A percentile compares a stretch with the other conserved stretches of the same genome.
These are phyloP conservation scores for Fusarium decemcellulare DNA, from an alignment of 2,329 filamentous ascomycete genomes.

Conservation along the genomic window DNA sequence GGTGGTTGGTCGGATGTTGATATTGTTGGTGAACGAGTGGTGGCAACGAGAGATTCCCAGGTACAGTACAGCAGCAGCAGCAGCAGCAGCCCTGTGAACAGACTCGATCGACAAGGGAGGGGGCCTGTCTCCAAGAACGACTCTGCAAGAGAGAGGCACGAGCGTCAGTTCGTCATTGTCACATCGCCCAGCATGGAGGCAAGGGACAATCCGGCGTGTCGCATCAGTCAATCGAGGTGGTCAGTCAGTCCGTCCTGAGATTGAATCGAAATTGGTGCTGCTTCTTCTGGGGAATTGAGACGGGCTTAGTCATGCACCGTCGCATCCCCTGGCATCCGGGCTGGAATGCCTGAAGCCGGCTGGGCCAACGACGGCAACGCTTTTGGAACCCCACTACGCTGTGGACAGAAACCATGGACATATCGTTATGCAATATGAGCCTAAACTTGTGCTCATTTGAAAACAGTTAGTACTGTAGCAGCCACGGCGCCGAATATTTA, in stretches of 20 bases:
- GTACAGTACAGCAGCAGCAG: no score
- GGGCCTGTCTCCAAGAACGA: not conserved
- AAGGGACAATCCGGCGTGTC: slow-evolving; percentile 6
- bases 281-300: not conserved
- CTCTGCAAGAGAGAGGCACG: not conserved
- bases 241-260: slow-evolving; percentile 17
- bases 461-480: no score
- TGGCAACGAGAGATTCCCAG: not conserved
- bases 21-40: not conserved
- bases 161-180: slow-evolving; percentile 17
- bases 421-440: not conserved
- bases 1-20: no score
- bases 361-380: slow-evolving; percentile 15
- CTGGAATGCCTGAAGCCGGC: slow-evolving; percentile 12
- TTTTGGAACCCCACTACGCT: slow-evolving; percentile 15
- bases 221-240: no score
- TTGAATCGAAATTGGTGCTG: slow-evolving; percentile 1
- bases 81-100: not conserved
- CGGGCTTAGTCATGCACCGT: slow-evolving; percentile 13
- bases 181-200: slow-evolving; percentile 9
- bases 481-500: no score
- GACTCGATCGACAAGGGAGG: not conserved
- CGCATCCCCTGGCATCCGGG: not conserved
- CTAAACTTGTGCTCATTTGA: no score
- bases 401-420: no score